Evolutionary conservation across 2,329 filamentous ascomycete genomes (phyloP).

Genomic region (Fusarium domesticum): DNA sequence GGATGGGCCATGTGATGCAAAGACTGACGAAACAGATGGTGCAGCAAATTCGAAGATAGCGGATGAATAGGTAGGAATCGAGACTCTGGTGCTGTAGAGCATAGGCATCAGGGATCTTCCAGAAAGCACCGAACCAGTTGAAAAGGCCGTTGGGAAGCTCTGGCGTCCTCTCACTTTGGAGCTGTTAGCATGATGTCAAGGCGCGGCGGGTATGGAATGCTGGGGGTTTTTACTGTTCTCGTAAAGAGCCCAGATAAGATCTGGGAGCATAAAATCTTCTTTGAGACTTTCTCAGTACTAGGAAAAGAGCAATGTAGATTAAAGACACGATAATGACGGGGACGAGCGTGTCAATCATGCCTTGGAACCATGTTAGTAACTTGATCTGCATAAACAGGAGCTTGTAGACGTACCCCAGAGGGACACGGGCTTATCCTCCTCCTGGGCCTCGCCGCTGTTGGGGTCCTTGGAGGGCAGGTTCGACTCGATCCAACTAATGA

Average conservation of each 20-base stretch:
- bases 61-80: slow-evolving; percentile 84
- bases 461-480: slow-evolving; percentile 27
- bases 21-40: slow-evolving; percentile 78
- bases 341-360: slow-evolving; percentile 50
- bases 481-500: slow-evolving; percentile 39
- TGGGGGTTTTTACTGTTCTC: slow-evolving; percentile 43
- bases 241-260: slow-evolving; percentile 47
- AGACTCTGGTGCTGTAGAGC: slow-evolving; percentile 83
- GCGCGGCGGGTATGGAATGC: not conserved
- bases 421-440: slow-evolving; percentile 31
- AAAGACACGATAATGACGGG: slow-evolving; percentile 49
- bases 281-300: slow-evolving; percentile 46
- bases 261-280: slow-evolving; percentile 56
- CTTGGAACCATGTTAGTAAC: slow-evolving; percentile 18
- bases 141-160: slow-evolving; percentile 55
- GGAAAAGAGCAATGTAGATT: slow-evolving; percentile 51
- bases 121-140: slow-evolving; percentile 61
- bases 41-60: slow-evolving; percentile 74
- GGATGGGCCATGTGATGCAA: slow-evolving; percentile 78
- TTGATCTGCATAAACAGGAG: not conserved
- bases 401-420: slow-evolving; percentile 31
- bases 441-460: slow-evolving; percentile 24
- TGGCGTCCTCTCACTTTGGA: slow-evolving; percentile 52
- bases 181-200: slow-evolving; percentile 11
- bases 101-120: slow-evolving; percentile 68